phyloP scores from a whole-genome alignment of 176 grass and related monocot species.

The Zea luxurians region DNA sequence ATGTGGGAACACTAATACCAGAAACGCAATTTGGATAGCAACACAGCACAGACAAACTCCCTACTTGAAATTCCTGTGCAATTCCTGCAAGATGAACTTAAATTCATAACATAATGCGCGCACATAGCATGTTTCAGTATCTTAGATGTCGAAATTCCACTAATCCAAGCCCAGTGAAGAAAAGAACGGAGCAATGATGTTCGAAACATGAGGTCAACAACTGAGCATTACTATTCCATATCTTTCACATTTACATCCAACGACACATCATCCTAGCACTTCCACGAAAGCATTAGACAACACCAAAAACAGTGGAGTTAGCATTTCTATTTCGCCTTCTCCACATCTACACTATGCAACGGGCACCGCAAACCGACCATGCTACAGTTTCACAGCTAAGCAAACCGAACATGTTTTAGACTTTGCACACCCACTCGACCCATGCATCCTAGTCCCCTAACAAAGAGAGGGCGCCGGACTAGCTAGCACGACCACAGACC shows the following conservation, averaged over 20 bases:
- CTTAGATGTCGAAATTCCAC: background rate
- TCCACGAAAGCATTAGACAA: background rate
- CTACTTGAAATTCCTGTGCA: background rate
- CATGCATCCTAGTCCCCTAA: slow-evolving; percentile 12
- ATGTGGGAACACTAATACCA: background rate
- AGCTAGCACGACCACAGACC: background rate
- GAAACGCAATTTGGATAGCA: background rate
- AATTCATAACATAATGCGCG: background rate
- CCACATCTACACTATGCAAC: slow-evolving; percentile 8
- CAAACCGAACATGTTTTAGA: slow-evolving; percentile 1
- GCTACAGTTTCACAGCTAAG: slow-evolving; percentile 20
- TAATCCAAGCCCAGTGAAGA: background rate
- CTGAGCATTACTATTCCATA: background rate
- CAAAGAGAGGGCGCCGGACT: background rate
- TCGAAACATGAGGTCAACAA: background rate
- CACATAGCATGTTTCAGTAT: background rate
- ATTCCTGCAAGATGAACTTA: background rate
- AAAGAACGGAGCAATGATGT: background rate
- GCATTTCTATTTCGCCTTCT: slow-evolving; percentile 11
- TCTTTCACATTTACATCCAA: slow-evolving; percentile 8
- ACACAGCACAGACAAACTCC: background rate
- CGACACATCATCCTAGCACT: slow-evolving; percentile 7
- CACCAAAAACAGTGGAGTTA: slow-evolving; percentile 3
- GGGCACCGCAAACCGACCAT: background rate
- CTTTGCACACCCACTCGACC: slow-evolving; percentile 19